Conservation (phyloP, 2,329 filamentous ascomycete species). For the Pseudogymnoascus sp. region DNA sequence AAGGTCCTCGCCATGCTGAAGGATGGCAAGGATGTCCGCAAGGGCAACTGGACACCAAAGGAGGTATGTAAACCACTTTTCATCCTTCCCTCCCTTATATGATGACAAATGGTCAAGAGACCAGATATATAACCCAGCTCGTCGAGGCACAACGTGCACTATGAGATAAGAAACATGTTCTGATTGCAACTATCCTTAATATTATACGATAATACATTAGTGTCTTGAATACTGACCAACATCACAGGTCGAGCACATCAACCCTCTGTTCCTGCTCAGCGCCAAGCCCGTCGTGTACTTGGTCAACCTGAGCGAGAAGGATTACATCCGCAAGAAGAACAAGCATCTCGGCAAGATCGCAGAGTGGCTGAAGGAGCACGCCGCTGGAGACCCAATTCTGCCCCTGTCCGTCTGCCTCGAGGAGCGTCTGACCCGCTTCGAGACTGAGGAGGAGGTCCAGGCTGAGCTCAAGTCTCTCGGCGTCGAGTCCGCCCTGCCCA, state of each 20-base stretch:
- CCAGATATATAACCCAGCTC: conserved; percentile 92
- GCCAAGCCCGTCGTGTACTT: conserved; percentile 97
- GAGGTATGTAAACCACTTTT: conserved; percentile 61
- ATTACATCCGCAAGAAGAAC: conserved; percentile 99
- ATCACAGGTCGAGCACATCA: conserved; percentile 85
- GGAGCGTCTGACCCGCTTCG: conserved; percentile 77
- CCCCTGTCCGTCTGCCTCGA: conserved; percentile 90
- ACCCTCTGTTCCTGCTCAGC: conserved; percentile 87
- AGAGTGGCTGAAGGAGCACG: conserved; percentile 91
- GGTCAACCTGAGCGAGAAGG: conserved; percentile 93
- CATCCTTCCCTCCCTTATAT: conserved; percentile 39
- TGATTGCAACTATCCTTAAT: conserved; percentile 21
- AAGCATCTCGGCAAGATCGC: conserved; percentile 92
- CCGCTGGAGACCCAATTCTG: conserved; percentile 79
- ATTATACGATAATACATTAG: conserved; percentile 19
- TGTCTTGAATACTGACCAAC: conserved; percentile 16
- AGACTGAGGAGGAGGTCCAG: conserved; percentile 64
- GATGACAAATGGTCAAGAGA: conserved; percentile 97
- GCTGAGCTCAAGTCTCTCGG: conserved; percentile 87
- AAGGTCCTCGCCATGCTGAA: conserved; percentile 79
- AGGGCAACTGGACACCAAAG: conserved; percentile 82
- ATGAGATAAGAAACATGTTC: conserved; percentile 64
- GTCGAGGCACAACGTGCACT: conserved; percentile 82
- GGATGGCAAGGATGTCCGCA: conserved; percentile 86
- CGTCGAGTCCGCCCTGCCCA: conserved; percentile 82